These are phyloP conservation scores for Colletotrichum endophyticum DNA, from an alignment of 2,329 filamentous ascomycete species.

Conservation along the genomic window DNA sequence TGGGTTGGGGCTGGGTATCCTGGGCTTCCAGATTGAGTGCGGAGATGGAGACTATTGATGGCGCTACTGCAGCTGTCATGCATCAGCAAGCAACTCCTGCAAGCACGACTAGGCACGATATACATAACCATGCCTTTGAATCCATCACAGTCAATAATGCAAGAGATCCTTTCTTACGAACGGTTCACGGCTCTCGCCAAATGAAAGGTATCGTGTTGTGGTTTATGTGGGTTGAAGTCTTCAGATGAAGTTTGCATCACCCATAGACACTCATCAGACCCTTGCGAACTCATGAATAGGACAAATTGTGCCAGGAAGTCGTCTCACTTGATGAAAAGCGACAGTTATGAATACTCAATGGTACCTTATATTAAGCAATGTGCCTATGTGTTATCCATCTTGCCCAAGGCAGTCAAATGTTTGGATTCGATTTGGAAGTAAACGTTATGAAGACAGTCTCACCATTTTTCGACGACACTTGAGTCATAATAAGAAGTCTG, in stretches of 20 bases:
- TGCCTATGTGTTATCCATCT: too few species aligned
- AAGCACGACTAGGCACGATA: neutral
- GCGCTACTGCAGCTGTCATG: neutral
- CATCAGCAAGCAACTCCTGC: neutral
- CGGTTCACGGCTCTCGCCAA: rapidly evolving
- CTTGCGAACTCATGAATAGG: too few species aligned
- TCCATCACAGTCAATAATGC: neutral
- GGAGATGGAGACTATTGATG: neutral
- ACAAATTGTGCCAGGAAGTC: too few species aligned
- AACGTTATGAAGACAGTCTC: too few species aligned
- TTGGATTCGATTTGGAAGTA: too few species aligned
- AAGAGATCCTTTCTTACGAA: neutral
- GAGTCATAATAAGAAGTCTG: too few species aligned
- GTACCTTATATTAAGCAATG: too few species aligned
- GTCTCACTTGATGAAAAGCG: too few species aligned
- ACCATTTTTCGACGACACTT: too few species aligned
- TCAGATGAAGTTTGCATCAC: neutral
- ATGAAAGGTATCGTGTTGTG: rapidly evolving
- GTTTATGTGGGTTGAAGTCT: neutral
- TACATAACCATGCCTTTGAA: neutral
- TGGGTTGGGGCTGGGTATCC: neutral
- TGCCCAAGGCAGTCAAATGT: too few species aligned
- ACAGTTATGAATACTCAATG: rapidly evolving
- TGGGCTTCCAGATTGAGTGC: neutral
- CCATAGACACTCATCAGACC: too few species aligned